Evolutionary conservation across 495 filamentous ascomycete genomes (phyloP).

Genomic region (Jackrogersella minutella): DNA sequence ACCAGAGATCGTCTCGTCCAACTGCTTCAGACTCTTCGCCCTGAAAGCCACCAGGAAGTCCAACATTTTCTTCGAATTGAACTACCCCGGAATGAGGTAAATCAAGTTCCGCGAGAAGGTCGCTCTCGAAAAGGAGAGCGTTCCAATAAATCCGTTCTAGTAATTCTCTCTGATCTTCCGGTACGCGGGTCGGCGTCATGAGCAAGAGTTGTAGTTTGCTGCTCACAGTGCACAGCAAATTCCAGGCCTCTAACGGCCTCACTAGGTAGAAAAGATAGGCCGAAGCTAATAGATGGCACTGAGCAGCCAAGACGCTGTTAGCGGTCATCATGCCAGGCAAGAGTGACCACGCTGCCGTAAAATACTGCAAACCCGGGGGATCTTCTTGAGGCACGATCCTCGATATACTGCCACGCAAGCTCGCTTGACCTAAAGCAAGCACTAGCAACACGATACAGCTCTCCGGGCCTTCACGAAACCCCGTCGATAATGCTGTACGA

Average conservation of each 20-base stretch:
- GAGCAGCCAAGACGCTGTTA: constrained; percentile 76
- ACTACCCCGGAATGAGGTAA: constrained; percentile 83
- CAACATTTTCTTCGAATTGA: constrained; percentile 80
- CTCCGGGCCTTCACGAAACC: constrained; percentile 78
- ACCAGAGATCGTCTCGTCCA: constrained; percentile 81
- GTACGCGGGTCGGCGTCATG: constrained; percentile 72
- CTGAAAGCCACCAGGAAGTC: constrained; percentile 78
- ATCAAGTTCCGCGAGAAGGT: constrained; percentile 81
- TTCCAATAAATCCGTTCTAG: constrained; percentile 86
- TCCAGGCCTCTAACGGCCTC: constrained; percentile 83
- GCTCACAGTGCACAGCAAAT: constrained; percentile 76
- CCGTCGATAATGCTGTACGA: constrained; percentile 70
- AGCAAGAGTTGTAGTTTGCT: constrained; percentile 81
- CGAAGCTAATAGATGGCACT: constrained; percentile 79
- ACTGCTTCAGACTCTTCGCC: constrained; percentile 68
- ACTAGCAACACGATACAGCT: constrained; percentile 86
- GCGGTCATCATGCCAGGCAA: constrained; percentile 80
- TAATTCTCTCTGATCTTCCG: constrained; percentile 72
- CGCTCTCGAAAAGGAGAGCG: constrained; percentile 79
- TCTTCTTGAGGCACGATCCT: constrained; percentile 72
- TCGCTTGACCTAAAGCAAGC: constrained; percentile 76
- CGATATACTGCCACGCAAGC: constrained; percentile 75
- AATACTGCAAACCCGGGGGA: constrained; percentile 80
- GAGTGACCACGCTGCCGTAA: constrained; percentile 79
- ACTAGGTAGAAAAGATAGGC: constrained; percentile 86